These are phyloP conservation scores for Ceratocystis papillata DNA, from an alignment of 2,329 filamentous ascomycete species.

Conservation along the genomic window DNA sequence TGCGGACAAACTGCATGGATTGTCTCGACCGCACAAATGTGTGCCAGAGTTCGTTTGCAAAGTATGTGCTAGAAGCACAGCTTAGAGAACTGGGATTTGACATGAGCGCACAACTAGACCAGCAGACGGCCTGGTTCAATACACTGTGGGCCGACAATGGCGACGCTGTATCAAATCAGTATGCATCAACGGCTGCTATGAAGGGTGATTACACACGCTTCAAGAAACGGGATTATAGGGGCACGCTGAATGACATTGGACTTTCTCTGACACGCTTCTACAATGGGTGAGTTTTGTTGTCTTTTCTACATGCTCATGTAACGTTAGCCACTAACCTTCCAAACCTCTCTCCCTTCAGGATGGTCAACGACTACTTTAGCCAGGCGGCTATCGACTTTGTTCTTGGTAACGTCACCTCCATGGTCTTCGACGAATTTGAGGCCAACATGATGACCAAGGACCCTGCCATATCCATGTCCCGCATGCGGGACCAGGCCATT, in stretches of 20 bases:
- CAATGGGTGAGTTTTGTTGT: constrained; percentile 44
- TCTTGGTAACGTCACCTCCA: constrained; percentile 72
- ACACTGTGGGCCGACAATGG: constrained; percentile 95
- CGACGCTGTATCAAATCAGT: constrained; percentile 89
- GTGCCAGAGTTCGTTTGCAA: constrained; percentile 81
- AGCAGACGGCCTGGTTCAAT: constrained; percentile 86
- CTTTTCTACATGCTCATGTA: neutral
- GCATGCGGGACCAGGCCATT: constrained; percentile 78
- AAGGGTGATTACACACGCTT: constrained; percentile 96
- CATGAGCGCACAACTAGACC: constrained; percentile 63
- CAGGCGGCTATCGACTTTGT: constrained; percentile 93
- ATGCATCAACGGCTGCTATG: constrained; percentile 87
- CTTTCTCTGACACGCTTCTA: constrained; percentile 71
- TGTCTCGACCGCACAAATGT: constrained; percentile 94
- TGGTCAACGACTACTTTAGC: constrained; percentile 95
- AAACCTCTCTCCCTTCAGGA: constrained; percentile 45
- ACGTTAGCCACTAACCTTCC: constrained; percentile 1
- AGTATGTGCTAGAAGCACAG: constrained; percentile 69
- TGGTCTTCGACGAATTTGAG: constrained; percentile 90
- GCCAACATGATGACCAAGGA: constrained; percentile 87
- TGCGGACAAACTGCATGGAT: constrained; percentile 98
- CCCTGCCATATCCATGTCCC: constrained; percentile 74
- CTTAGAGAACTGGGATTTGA: constrained; percentile 65
- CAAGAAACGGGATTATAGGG: constrained; percentile 77
- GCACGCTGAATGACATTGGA: constrained; percentile 81